phyloP scores from a whole-genome alignment of 2,329 filamentous ascomycete species.

The Aspergillus ustus region DNA sequence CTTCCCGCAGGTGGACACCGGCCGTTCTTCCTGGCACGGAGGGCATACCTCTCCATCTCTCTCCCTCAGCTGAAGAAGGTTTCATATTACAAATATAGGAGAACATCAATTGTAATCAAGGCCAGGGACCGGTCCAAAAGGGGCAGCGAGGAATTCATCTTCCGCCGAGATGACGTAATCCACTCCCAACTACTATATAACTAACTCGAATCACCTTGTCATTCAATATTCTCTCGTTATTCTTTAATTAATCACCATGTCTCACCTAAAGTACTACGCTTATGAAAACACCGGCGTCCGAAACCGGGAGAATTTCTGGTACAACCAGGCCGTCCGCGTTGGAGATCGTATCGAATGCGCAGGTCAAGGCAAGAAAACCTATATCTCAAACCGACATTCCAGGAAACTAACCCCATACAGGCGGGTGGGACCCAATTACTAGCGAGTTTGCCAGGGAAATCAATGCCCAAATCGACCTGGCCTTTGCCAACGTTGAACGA shows the following conservation, averaged over 20 bases:
- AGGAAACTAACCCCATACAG: constrained; percentile 23
- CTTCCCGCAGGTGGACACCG: not conserved
- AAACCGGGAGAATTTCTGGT: constrained; percentile 40
- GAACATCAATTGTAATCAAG: not conserved
- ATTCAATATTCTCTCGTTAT: not conserved
- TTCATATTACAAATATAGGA: not conserved
- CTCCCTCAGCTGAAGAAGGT: not conserved
- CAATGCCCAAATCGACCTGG: constrained; percentile 54
- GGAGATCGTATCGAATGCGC: constrained; percentile 53
- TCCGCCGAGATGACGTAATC: not conserved
- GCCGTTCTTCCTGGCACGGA: not conserved
- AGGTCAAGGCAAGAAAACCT: constrained; percentile 28
- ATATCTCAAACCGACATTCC: not conserved
- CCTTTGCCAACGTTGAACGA: constrained; percentile 62
- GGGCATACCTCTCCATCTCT: not conserved
- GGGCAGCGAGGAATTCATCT: not conserved
- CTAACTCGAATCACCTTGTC: not conserved
- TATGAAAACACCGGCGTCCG: constrained; percentile 47
- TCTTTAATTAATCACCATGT: constrained; percentile 29
- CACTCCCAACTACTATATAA: not conserved
- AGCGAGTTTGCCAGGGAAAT: constrained; percentile 40
- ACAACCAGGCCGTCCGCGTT: constrained; percentile 56
- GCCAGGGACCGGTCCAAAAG: not conserved
- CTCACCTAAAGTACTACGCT: constrained; percentile 44
- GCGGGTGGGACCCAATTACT: constrained; percentile 39